Percentiles rank a stretch among this genome's conserved stretches.
Conservation (phyloP, 768 basidiomycete species). For the Nidularia pulvinata region DNA sequence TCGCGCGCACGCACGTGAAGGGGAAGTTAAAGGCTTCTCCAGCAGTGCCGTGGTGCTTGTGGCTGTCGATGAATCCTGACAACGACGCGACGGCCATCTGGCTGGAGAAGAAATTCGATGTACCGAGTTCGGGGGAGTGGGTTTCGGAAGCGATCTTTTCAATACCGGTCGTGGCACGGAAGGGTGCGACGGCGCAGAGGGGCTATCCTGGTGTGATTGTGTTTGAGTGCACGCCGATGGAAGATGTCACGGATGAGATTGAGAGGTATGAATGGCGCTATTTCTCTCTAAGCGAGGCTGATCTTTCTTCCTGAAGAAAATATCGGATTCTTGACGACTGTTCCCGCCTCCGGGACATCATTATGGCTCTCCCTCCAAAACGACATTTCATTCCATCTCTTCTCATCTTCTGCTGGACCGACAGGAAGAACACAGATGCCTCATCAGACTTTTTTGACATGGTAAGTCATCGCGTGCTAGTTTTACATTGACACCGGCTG, state of each 20-base stretch:
- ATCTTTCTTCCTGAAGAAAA: constrained; percentile 39
- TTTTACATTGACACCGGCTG: not conserved
- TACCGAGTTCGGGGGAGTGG: constrained; percentile 67
- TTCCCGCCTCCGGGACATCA: constrained; percentile 63
- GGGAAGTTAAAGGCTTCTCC: constrained; percentile 22
- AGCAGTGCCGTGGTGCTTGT: constrained; percentile 54
- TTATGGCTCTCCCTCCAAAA: constrained; percentile 49
- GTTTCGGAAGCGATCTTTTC: constrained; percentile 56
- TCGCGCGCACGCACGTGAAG: constrained; percentile 37
- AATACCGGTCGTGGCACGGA: constrained; percentile 42
- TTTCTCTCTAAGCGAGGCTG: too few species aligned
- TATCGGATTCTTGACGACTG: constrained; percentile 75
- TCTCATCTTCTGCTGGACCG: constrained; percentile 61
- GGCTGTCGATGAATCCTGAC: constrained; percentile 77
- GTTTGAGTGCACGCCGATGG: constrained; percentile 75
- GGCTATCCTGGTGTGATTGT: constrained; percentile 67
- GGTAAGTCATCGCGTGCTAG: constrained; percentile 42
- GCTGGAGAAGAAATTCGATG: constrained; percentile 75
- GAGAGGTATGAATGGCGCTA: constrained; percentile 70
- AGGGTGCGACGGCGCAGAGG: constrained; percentile 10
- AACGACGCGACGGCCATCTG: constrained; percentile 80
- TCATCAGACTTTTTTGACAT: constrained; percentile 56
- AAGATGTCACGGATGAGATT: constrained; percentile 60
- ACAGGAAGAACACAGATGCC: constrained; percentile 31
- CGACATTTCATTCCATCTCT: constrained; percentile 66